Percentiles rank a stretch among this genome's conserved stretches.
These are phyloP conservation scores for Gonapodya prolifera DNA, from an alignment of 192 early-diverging fungal genomes.

Conservation along the genomic window DNA sequence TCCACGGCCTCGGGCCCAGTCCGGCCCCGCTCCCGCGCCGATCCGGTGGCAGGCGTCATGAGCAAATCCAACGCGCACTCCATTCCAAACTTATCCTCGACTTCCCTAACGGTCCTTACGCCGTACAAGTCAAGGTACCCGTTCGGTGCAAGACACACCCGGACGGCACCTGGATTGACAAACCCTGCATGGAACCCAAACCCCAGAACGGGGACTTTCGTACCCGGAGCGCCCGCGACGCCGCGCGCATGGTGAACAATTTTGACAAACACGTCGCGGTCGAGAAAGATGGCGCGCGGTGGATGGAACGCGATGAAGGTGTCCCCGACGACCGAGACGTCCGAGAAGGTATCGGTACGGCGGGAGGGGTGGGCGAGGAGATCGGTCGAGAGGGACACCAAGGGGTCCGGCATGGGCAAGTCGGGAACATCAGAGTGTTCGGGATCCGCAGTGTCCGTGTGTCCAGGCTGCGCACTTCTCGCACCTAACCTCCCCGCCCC, in stretches of 20 bases:
- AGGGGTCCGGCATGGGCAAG: not conserved
- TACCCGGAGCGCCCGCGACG: not conserved
- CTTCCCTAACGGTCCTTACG: not conserved
- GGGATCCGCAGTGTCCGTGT: not conserved
- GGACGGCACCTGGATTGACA: slow-evolving; percentile 38
- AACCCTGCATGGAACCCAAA: slow-evolving; percentile 50
- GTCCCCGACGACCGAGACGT: not conserved
- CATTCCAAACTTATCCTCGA: not conserved
- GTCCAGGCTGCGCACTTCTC: not conserved
- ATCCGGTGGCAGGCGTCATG: not conserved
- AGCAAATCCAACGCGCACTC: not conserved
- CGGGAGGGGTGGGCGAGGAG: not conserved
- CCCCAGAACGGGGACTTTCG: slow-evolving; percentile 30
- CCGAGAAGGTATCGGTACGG: not conserved
- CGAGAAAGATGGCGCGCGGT: not conserved
- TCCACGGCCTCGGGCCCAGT: not conserved
- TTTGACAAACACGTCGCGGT: not conserved
- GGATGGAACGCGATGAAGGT: not conserved
- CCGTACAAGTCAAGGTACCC: not conserved
- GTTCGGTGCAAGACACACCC: slow-evolving; percentile 14
- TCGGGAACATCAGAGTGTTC: not conserved
- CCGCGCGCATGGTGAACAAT: not conserved
- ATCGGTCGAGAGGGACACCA: not conserved
- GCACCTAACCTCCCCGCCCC: not conserved
- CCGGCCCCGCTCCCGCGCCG: no score